Conservation (phyloP, 805 yeast species). For the Suhomyces kilbournensis region DNA sequence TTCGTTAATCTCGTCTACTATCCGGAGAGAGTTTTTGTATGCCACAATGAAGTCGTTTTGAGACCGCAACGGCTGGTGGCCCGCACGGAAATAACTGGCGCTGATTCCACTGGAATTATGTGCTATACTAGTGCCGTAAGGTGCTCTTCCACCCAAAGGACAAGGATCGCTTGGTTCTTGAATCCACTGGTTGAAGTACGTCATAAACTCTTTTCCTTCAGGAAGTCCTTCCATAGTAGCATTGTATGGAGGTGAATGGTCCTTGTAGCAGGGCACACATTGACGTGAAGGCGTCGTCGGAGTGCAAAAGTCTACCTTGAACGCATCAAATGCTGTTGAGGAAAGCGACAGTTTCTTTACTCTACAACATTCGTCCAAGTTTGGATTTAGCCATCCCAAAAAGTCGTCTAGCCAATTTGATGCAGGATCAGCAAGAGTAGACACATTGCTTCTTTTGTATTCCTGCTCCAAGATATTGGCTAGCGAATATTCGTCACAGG, state of each 20-base stretch:
- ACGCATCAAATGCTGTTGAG: conserved; percentile 17
- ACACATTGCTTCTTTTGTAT: conserved; percentile 57
- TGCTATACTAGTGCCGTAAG: conserved; percentile 64
- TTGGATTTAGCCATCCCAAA: conserved; percentile 82
- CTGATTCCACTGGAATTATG: conserved; percentile 41
- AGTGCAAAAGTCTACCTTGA: conserved; percentile 52
- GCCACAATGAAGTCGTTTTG: conserved; percentile 84
- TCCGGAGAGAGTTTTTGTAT: conserved; percentile 65
- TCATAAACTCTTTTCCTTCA: conserved; percentile 63
- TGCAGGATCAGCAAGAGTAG: conserved; percentile 76
- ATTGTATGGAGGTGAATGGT: conserved; percentile 60
- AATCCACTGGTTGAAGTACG: conserved; percentile 78
- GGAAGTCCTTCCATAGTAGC: conserved; percentile 84
- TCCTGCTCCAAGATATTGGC: conserved; percentile 85
- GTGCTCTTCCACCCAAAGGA: conserved; percentile 94
- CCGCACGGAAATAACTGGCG: conserved; percentile 72
- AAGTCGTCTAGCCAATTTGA: conserved; percentile 94
- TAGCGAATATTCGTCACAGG: conserved; percentile 76
- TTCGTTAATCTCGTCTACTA: conserved; percentile 53
- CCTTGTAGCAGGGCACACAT: conserved; percentile 70
- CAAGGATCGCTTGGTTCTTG: conserved; percentile 82
- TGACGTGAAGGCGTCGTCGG: conserved; percentile 65
- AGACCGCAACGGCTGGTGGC: conserved; percentile 75
- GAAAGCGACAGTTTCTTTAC: conserved; percentile 43
- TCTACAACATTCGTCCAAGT: conserved; percentile 81